Conservation (phyloP, 2,329 filamentous ascomycete species). For the Aureobasidium sp. region DNA sequence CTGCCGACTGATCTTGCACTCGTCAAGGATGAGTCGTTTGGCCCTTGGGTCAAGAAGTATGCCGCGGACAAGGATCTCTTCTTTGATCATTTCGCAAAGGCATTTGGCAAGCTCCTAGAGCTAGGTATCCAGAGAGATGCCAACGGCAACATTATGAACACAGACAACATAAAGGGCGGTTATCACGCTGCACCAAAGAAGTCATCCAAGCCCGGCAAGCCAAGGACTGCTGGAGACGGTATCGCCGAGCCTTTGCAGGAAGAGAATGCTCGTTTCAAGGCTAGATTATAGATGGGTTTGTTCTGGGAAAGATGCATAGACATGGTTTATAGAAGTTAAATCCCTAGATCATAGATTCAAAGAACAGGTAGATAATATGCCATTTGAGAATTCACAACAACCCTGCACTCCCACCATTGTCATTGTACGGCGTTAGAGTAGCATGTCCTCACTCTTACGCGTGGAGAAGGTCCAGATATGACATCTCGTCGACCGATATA, state of each 20-base stretch:
- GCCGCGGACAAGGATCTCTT: constrained; percentile 53
- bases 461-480: too few relatives aligned
- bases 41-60: constrained; percentile 49
- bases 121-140: constrained; percentile 50
- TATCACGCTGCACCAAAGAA: constrained; percentile 51
- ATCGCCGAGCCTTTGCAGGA: constrained; percentile 35
- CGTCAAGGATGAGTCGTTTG: constrained; percentile 44
- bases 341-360: neutral
- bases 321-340: neutral
- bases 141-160: constrained; percentile 44
- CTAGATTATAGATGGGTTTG: constrained; percentile 24
- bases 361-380: neutral
- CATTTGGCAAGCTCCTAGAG: constrained; percentile 53
- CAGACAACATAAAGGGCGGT: constrained; percentile 49
- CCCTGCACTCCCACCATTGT: too few relatives aligned
- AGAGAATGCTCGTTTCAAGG: constrained; percentile 30
- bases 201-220: constrained; percentile 32
- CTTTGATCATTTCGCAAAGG: constrained; percentile 51
- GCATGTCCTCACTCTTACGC: too few relatives aligned
- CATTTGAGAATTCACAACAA: neutral
- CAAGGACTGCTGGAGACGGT: constrained; percentile 28
- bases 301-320: neutral
- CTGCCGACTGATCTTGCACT: constrained; percentile 55
- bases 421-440: too few relatives aligned
- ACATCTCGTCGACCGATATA: too few relatives aligned